Evolutionary conservation across 78 protist species (phyloP), one percentile per base, ranked within the genome.

Genomic region (Fonticula alba): DNA sequence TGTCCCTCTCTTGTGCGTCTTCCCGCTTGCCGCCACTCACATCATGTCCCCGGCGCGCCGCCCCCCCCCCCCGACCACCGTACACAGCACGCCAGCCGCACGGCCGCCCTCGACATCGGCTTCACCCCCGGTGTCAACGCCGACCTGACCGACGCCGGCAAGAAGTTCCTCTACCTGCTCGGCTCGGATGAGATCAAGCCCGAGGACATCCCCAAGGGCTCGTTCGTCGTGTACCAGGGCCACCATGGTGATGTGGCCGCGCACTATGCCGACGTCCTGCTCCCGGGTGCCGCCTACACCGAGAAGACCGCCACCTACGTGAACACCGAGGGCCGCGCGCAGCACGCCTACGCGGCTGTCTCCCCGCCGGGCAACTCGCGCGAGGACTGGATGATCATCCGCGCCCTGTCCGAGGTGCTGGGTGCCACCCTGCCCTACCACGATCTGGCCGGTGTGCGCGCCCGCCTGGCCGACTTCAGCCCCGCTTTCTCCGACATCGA

Each of bases 231-330:
- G 29, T 57, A 57, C 24, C 62, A 57, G 53, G 75, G 76, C 37
- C 52, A 27, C 60, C 70, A 63, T 29, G 76, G 69, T 43, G 69
- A 54, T 22, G 15, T 1, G 32, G 85, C 75, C 17, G 81, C 81
- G 10, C 43, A 55, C 64, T 0, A 33, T 0, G 84, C 84, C 17
- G 80, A 73, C 63, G 49, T 74, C 17, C 62, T 80, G 22, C 66
- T 80, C 6, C 84, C 84, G 7, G 80, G 78, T 24, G 74, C 80
- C 24, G 75, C 84, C 6, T 80, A 74, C 64, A 74, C 80, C 32
- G 84, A 80, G 66, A 80, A 80, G 80, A 3, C 31, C 19, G 74
- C 54, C 37, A 74, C 84, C 19, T 80, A 64, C 63, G 80, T 66
- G 52, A 74, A 74, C 60, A 73, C 73, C 6, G 84, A 71, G 75